phyloP scores from a whole-genome alignment of 441 rosid species.

The Jatropha podagrica region DNA sequence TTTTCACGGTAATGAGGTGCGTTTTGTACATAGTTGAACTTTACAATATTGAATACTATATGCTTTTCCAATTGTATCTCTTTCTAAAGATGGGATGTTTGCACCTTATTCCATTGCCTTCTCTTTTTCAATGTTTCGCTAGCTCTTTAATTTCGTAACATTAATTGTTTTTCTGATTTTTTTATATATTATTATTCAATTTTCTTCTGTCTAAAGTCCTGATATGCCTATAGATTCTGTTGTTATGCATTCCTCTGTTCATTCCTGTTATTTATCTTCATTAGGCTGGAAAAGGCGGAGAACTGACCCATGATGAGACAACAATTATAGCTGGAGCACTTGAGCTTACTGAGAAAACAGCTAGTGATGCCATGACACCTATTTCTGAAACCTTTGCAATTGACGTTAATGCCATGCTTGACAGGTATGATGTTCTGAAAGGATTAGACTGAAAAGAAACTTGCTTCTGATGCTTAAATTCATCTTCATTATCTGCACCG shows the following conservation, averaged over 20 bases:
- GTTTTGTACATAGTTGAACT: conserved; percentile 22
- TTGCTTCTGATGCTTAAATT: conserved; percentile 9
- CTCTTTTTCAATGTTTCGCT: not conserved
- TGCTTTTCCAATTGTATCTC: not conserved
- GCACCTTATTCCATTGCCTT: not conserved
- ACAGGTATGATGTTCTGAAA: conserved; percentile 41
- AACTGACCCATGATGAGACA: conserved; percentile 86
- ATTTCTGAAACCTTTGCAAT: conserved; percentile 68
- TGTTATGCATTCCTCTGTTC: not conserved
- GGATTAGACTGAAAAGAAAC: not conserved
- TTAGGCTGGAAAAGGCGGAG: conserved; percentile 96
- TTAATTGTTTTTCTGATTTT: not conserved
- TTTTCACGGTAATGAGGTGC: conserved; percentile 43
- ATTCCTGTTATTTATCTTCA: conserved; percentile 16
- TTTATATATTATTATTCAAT: not conserved
- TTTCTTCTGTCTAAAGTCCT: not conserved
- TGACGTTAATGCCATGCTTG: conserved; percentile 71
- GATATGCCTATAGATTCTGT: not conserved
- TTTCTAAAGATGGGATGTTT: not conserved
- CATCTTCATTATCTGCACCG: conserved; percentile 11
- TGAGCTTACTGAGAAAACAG: conserved; percentile 81
- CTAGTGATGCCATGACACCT: conserved; percentile 82
- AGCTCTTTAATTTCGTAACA: not conserved
- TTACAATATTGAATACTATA: not conserved
- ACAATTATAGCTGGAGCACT: conserved; percentile 97